Evolutionary conservation across 495 filamentous ascomycete genomes (phyloP), one percentile per base, ranked within the genome.

Genomic region (Astrothelium subdiscretum): DNA sequence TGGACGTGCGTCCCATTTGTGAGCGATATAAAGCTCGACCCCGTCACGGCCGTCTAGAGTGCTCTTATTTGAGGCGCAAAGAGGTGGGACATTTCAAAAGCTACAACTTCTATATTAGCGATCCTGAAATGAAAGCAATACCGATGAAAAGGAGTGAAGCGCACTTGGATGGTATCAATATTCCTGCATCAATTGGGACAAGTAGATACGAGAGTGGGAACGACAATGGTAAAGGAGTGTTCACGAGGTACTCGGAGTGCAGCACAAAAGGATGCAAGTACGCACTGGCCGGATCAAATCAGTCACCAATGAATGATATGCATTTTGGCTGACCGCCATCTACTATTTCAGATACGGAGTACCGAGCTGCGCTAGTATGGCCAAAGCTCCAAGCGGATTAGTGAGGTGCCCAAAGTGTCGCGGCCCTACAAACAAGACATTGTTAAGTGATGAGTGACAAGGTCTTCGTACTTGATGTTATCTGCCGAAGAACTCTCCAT

Each of bases 1-100:
- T 70, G 11, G 68, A 62, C 22, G 62, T 62, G 15, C 65, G 64
- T 2, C 66, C 68, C 68, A 68, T 68, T 43, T 58, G 63, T 26
- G 20, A 27, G 11, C 3, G 20, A 54, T 8, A 10, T 54, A 29
- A 2, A 8, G 12, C 6, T 29, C 20, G 5, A 27, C 3, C 29
- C 5, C 24, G 8, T 8, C 22, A 3, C 6, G 22, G 24, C 29
- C 2, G 24, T 54, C 8, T 11, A 29, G 8, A 29, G 20, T 8
- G 8, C 48, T 15, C 24, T 12, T 26, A 29, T 10, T 5, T 10
- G 24, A 54, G 26, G 3, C 11, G 48, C 8, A 20, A 27, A 8
- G 6, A 27, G 20, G 29, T 15, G 24, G 20, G 13, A 48, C 12
- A 22, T 18, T 20, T 48, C 43, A 0, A 38, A 8, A 20, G 10